These are phyloP conservation scores for Pestalotiopsis sp. DNA, from an alignment of 2,329 filamentous ascomycete genomes.

Conservation along the genomic window DNA sequence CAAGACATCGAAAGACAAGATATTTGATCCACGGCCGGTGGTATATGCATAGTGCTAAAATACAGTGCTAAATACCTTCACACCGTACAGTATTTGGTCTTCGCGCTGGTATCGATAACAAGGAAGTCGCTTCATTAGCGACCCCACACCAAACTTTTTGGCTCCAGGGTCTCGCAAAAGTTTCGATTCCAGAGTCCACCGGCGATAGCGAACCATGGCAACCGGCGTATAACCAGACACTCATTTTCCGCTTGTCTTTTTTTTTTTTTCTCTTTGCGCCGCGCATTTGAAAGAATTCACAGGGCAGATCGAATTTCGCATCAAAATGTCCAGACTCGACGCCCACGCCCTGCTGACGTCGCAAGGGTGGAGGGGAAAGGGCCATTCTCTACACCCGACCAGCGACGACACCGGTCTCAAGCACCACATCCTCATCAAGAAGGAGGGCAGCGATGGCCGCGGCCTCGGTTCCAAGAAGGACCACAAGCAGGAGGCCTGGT, in stretches of 20 bases:
- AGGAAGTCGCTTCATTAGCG: background rate
- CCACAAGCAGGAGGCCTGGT: slow-evolving; percentile 84
- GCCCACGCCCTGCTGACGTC: slow-evolving; percentile 78
- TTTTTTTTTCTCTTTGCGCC: background rate
- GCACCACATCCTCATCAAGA: slow-evolving; percentile 79
- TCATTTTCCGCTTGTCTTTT: background rate
- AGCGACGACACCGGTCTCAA: slow-evolving; percentile 75
- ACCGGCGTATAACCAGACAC: background rate
- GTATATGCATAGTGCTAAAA: background rate
- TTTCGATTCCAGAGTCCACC: background rate
- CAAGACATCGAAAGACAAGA: no score
- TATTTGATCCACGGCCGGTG: no score
- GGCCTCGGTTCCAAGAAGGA: slow-evolving; percentile 79
- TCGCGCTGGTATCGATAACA: background rate
- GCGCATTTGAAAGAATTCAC: background rate
- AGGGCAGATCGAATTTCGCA: background rate
- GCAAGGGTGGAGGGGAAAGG: slow-evolving; percentile 88
- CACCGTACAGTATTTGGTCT: background rate
- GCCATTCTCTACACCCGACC: slow-evolving; percentile 81
- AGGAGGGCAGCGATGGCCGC: slow-evolving; percentile 73
- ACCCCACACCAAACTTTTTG: background rate
- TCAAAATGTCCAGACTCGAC: slow-evolving; percentile 62
- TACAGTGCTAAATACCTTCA: background rate
- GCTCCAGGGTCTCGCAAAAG: background rate
- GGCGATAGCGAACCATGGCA: background rate